These are phyloP conservation scores for Malassezia japonica DNA, from an alignment of 1,284 basidiomycete species.

Conservation along the genomic window DNA sequence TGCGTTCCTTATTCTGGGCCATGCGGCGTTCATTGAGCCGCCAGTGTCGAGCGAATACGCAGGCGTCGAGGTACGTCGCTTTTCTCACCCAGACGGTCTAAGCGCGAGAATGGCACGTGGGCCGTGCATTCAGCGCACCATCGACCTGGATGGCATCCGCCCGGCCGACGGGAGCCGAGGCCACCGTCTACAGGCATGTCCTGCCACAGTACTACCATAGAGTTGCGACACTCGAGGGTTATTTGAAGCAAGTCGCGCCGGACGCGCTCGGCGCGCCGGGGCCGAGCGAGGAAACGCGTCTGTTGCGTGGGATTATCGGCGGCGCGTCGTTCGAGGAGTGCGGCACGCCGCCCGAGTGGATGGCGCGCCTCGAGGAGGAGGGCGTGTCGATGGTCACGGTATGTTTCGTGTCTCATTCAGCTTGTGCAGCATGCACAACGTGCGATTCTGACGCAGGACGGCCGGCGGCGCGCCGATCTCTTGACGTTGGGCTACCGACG, in stretches of 20 bases:
- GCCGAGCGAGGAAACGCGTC: background rate
- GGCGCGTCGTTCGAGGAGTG: too few species aligned
- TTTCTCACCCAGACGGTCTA: background rate
- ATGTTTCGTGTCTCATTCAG: background rate
- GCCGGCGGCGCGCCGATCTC: conserved; percentile 49
- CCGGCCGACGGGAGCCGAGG: background rate
- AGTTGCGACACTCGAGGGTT: background rate
- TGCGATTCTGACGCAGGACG: background rate
- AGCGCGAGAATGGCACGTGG: background rate
- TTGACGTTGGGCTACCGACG: conserved; percentile 60
- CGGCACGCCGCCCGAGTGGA: background rate
- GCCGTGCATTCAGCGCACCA: background rate
- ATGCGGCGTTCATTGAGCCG: conserved; percentile 73
- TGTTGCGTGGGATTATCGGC: background rate
- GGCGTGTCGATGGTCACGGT: background rate
- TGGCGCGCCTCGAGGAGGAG: conserved; percentile 1
- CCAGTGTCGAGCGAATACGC: conserved; percentile 83
- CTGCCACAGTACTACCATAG: conserved; percentile 1
- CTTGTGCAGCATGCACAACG: background rate
- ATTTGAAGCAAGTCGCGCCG: background rate
- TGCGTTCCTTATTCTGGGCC: conserved; percentile 56
- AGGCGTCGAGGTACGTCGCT: conserved; percentile 53
- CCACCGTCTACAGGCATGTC: background rate
- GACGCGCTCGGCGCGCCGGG: background rate
- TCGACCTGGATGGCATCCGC: background rate